Evolutionary conservation across 179 eudicot genomes (phyloP).

Genomic region (Corrigiola litoralis): DNA sequence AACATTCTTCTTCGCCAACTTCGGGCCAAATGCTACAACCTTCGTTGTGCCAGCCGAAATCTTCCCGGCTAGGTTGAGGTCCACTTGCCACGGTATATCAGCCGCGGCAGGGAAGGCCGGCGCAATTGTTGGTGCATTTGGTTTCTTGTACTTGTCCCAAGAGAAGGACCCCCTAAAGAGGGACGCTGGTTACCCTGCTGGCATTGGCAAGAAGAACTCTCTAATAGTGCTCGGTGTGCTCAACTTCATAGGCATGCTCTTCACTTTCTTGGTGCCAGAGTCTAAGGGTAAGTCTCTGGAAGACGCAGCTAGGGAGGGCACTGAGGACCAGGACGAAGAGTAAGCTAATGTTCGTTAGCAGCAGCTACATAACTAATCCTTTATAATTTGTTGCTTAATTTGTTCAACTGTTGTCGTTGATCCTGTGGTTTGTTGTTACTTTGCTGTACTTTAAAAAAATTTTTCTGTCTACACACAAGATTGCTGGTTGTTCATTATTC

Average conservation of each 20-base stretch:
- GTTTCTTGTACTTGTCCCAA: constrained; percentile 32
- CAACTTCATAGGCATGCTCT: constrained; percentile 25
- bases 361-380: no score
- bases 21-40: constrained; percentile 40
- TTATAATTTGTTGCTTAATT: no score
- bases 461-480: no score
- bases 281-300: constrained; percentile 30
- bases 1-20: constrained; percentile 41
- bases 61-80: constrained; percentile 38
- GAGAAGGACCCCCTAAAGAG: constrained; percentile 12
- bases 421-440: no score
- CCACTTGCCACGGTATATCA: constrained; percentile 41
- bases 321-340: constrained; percentile 1
- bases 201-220: constrained; percentile 33
- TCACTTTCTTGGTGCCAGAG: constrained; percentile 32
- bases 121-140: constrained; percentile 34
- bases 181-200: constrained; percentile 21
- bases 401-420: not conserved
- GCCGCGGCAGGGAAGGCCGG: constrained; percentile 41
- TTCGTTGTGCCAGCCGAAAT: constrained; percentile 37
- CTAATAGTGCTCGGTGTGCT: constrained; percentile 28
- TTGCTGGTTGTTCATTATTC: no score
- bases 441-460: no score
- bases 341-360: no score
- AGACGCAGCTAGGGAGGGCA: constrained; percentile 22